These are phyloP conservation scores for Psilocybe mexicana DNA, from an alignment of 1,284 basidiomycete genomes.

Conservation along the genomic window DNA sequence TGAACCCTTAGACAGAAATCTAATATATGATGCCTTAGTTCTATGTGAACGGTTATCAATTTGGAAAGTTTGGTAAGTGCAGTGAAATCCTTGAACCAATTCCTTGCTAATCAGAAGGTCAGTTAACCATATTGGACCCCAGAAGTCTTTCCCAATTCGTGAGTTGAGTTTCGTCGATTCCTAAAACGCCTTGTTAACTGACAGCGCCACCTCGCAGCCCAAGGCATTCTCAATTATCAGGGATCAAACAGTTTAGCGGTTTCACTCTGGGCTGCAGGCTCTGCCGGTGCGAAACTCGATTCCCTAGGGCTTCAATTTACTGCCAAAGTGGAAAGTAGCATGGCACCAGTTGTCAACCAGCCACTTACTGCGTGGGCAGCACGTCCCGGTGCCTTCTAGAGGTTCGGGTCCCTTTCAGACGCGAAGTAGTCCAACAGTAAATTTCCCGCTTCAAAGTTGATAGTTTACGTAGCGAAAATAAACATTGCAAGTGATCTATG, in stretches of 20 bases:
- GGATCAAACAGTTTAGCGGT: slow-evolving; percentile 48
- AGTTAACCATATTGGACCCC: slow-evolving; percentile 46
- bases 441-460: background rate
- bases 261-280: slow-evolving; percentile 45
- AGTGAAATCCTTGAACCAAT: background rate
- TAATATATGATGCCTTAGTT: slow-evolving; percentile 26
- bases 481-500: slow-evolving; percentile 26
- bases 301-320: slow-evolving; percentile 39
- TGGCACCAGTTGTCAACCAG: slow-evolving; percentile 38
- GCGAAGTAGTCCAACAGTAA: background rate
- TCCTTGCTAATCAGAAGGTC: background rate
- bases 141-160: slow-evolving; percentile 42
- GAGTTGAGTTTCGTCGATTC: slow-evolving; percentile 22
- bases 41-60: slow-evolving; percentile 46
- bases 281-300: slow-evolving; percentile 40
- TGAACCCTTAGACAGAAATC: background rate
- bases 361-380: slow-evolving; percentile 39
- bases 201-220: slow-evolving; percentile 30
- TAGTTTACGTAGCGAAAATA: background rate
- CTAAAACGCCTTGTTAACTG: background rate
- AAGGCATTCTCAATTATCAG: slow-evolving; percentile 52
- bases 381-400: slow-evolving; percentile 33
- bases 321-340: slow-evolving; percentile 41
- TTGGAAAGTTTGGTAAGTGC: slow-evolving; percentile 41
- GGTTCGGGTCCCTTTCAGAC: background rate